Conservation (phyloP, 2,329 filamentous ascomycete genomes). For the Epichloe scottii region DNA sequence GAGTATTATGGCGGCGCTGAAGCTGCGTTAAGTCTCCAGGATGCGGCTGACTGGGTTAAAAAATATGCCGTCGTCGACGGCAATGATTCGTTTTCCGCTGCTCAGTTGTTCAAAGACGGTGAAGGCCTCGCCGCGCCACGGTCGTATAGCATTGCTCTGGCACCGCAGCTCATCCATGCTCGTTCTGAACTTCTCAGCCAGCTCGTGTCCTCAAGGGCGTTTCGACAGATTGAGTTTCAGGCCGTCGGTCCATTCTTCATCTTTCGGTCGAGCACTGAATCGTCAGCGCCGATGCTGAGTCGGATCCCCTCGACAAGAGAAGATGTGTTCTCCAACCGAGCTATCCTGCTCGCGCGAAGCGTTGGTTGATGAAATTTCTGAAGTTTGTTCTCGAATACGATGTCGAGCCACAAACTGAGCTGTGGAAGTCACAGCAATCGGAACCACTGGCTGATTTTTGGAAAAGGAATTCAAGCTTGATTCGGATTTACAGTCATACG, state of each 20-base stretch:
- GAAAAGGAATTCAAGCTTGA: constrained; percentile 54
- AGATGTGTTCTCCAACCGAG: constrained; percentile 72
- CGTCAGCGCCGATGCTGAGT: constrained; percentile 31
- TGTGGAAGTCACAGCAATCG: constrained; percentile 46
- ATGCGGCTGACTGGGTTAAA: constrained; percentile 63
- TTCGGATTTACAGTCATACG: constrained; percentile 47
- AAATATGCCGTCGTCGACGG: constrained; percentile 16
- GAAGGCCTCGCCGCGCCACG: constrained; percentile 47
- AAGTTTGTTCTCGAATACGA: constrained; percentile 71
- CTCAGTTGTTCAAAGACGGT: constrained; percentile 24
- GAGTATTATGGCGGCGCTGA: constrained; percentile 79
- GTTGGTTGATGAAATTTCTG: constrained; percentile 83
- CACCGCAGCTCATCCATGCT: constrained; percentile 77
- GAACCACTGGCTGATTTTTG: constrained; percentile 47
- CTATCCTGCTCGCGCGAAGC: constrained; percentile 70
- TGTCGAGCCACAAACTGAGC: constrained; percentile 36
- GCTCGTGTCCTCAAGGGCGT: constrained; percentile 80
- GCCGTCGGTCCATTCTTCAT: constrained; percentile 91
- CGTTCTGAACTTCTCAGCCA: constrained; percentile 64
- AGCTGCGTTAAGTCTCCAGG: constrained; percentile 73
- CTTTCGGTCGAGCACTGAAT: constrained; percentile 31
- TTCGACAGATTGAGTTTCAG: constrained; percentile 83
- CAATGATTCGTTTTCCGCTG: constrained; percentile 15
- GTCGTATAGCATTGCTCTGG: constrained; percentile 70
- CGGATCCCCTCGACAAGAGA: constrained; percentile 82